Evolutionary conservation across 208 protist genomes (phyloP).

Genomic region (Leishmania major): DNA sequence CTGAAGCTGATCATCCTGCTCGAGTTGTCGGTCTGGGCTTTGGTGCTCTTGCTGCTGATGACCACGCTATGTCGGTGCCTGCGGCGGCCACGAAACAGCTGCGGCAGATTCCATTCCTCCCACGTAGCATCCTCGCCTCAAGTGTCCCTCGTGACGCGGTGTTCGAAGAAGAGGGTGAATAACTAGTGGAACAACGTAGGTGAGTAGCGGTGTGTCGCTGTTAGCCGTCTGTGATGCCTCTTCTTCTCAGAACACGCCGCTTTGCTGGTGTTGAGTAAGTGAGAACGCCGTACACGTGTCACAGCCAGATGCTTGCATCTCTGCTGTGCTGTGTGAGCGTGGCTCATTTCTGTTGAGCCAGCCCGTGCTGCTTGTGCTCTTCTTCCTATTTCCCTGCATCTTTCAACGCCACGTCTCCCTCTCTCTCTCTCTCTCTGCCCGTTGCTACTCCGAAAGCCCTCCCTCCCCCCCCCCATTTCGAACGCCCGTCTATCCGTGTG

Average conservation of each 20-base stretch:
- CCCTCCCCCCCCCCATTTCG: too few species aligned
- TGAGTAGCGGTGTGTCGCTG: neutral
- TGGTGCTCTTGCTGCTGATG: neutral
- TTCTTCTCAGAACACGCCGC: neutral
- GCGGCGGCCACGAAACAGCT: neutral
- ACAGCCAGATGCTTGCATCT: too few species aligned
- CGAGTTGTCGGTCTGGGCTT: neutral
- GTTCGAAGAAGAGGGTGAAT: neutral
- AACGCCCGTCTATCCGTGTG: too few species aligned
- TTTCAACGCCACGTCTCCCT: too few species aligned
- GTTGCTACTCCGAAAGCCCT: too few species aligned
- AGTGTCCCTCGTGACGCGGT: neutral
- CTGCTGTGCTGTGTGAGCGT: neutral
- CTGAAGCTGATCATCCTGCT: slow-evolving; percentile 22
- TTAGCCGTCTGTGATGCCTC: neutral
- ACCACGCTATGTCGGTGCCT: neutral
- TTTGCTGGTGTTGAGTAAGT: neutral
- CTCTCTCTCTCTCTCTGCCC: too few species aligned
- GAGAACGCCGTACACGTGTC: neutral
- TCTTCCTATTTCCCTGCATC: too few species aligned
- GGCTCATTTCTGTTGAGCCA: too few species aligned
- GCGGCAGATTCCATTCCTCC: neutral
- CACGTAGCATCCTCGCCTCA: neutral
- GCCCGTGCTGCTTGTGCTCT: too few species aligned
- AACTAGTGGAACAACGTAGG: neutral